A percentile compares a stretch with the other conserved stretches of the same genome.
phyloP scores from a whole-genome alignment of 768 basidiomycete genomes.

The Tricholoma sp. region DNA sequence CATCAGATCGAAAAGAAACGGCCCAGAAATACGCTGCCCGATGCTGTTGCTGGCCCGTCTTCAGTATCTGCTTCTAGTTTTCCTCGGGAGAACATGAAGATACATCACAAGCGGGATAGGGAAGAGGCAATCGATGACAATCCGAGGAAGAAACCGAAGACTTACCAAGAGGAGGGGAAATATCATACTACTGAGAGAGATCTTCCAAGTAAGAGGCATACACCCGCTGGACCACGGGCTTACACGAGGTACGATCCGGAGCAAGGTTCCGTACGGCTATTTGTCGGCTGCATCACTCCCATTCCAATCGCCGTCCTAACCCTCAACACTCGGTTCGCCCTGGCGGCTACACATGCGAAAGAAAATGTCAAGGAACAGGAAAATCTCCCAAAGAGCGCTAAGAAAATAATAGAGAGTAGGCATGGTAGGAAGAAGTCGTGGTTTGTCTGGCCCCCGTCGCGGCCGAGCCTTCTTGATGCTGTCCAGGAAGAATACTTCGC shows the following conservation, averaged over 20 bases:
- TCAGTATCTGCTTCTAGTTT: background rate
- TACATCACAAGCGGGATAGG: background rate
- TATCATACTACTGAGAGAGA: background rate
- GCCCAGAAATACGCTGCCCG: background rate
- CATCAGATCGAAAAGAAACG: background rate
- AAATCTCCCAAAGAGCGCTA: background rate
- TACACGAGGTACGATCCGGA: background rate
- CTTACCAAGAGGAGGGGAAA: background rate
- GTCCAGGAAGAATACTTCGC: background rate
- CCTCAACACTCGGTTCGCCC: background rate
- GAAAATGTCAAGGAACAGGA: background rate
- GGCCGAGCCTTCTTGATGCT: background rate
- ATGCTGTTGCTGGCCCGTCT: constrained; percentile 6
- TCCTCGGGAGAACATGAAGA: background rate
- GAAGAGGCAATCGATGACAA: background rate
- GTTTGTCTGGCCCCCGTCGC: constrained; percentile 7
- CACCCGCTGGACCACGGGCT: background rate
- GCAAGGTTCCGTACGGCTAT: background rate
- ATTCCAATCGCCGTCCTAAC: background rate
- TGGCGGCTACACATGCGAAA: background rate
- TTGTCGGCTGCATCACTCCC: background rate
- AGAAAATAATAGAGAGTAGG: too few relatives aligned
- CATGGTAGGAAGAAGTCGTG: background rate
- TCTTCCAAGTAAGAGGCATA: background rate
- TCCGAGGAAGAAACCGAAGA: background rate